Evolutionary conservation across 2,329 filamentous ascomycete genomes (phyloP).

Genomic region (Venturia carpophila): DNA sequence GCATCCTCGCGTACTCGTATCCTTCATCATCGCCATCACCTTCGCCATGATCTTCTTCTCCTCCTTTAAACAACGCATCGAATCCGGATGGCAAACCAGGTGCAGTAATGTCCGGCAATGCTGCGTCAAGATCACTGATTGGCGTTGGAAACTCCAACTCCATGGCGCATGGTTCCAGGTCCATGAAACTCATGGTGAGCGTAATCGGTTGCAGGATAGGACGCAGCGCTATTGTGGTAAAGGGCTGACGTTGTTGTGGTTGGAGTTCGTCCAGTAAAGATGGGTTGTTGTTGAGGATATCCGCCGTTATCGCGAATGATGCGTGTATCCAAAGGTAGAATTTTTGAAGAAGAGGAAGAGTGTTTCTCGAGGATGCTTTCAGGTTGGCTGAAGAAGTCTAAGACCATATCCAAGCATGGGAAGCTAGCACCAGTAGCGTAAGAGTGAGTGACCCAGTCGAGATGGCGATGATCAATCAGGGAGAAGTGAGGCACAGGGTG

Average conservation of each 20-base stretch:
- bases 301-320: not conserved
- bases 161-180: not conserved
- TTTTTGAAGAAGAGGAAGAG: not conserved
- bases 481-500: not conserved
- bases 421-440: not conserved
- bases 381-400: not conserved
- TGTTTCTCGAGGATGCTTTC: not conserved
- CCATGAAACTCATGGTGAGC: not conserved
- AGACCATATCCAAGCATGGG: not conserved
- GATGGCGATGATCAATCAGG: not conserved
- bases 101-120: not conserved
- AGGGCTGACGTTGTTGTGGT: not conserved
- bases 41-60: not conserved
- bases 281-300: not conserved
- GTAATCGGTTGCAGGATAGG: not conserved
- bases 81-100: not conserved
- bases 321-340: not conserved
- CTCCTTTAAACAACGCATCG: not conserved
- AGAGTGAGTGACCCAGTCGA: conserved; percentile 1
- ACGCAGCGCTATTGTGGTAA: not conserved
- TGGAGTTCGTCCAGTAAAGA: not conserved
- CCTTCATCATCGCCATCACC: not conserved
- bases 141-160: not conserved
- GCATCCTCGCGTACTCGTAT: conserved; percentile 1
- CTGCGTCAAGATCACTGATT: not conserved